Evolutionary conservation across 257 asterid species (phyloP).

Genomic region (Osmanthus fragrans): DNA sequence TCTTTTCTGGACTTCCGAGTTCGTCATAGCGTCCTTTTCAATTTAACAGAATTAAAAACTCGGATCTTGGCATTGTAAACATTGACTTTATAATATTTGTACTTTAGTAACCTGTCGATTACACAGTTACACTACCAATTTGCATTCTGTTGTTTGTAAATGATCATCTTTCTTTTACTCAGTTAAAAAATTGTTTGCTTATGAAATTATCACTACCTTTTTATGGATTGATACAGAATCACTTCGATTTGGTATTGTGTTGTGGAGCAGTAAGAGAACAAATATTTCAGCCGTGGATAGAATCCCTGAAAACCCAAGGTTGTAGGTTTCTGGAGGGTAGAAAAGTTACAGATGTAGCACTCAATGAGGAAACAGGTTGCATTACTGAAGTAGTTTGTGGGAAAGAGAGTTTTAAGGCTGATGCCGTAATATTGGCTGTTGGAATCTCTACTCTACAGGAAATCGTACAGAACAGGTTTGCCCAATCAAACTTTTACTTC

Average conservation of each 20-base stretch:
- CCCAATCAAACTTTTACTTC: not conserved
- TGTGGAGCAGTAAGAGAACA: conserved; percentile 53
- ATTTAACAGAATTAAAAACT: not conserved
- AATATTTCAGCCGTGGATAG: conserved; percentile 61
- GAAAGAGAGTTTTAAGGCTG: conserved; percentile 60
- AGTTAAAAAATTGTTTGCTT: not conserved
- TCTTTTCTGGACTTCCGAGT: not conserved
- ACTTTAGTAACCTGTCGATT: not conserved
- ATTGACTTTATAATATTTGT: not conserved
- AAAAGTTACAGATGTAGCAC: conserved; percentile 48
- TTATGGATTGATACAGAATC: conserved; percentile 37
- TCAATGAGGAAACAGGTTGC: conserved; percentile 51
- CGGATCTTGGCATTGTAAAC: no score
- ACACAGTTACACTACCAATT: not conserved
- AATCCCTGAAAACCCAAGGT: conserved; percentile 46
- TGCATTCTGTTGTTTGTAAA: not conserved
- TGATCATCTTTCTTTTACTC: not conserved
- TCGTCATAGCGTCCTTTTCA: not conserved
- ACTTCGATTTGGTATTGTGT: conserved; percentile 51
- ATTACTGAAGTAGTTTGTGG: conserved; percentile 52
- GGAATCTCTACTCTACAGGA: conserved; percentile 66
- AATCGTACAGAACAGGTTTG: conserved; percentile 52
- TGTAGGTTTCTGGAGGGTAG: conserved; percentile 58
- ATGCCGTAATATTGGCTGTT: conserved; percentile 53
- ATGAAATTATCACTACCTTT: conserved; percentile 1